These are phyloP conservation scores for Triangularia setosa DNA, from an alignment of 2,329 filamentous ascomycete genomes.

Conservation along the genomic window DNA sequence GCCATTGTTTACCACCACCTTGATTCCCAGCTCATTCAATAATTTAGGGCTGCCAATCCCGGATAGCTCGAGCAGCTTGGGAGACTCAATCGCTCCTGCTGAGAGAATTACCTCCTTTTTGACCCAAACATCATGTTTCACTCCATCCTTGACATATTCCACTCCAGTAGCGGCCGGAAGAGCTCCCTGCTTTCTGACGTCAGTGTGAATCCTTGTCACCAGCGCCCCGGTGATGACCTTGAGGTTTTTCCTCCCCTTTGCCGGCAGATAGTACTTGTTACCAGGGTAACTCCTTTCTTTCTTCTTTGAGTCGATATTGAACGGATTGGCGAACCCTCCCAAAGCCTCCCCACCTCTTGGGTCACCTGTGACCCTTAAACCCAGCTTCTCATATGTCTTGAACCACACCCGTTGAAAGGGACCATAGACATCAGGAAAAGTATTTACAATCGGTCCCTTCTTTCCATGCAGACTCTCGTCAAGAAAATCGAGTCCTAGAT, in stretches of 20 bases:
- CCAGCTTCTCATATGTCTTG: constrained; percentile 33
- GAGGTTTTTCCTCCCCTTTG: constrained; percentile 35
- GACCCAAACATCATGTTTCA: not conserved
- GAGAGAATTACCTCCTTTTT: constrained; percentile 39
- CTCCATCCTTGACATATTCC: not conserved
- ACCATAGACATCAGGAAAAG: constrained; percentile 33
- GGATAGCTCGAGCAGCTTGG: constrained; percentile 32
- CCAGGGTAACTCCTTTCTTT: constrained; percentile 29
- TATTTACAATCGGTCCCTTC: constrained; percentile 37
- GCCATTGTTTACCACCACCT: constrained; percentile 31
- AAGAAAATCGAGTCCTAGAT: constrained; percentile 29
- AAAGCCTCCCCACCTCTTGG: constrained; percentile 26
- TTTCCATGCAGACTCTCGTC: constrained; percentile 30
- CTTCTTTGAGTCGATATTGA: constrained; percentile 20
- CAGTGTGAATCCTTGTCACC: constrained; percentile 30
- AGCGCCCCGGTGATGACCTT: constrained; percentile 33
- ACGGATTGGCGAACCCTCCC: constrained; percentile 22
- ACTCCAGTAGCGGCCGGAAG: not conserved
- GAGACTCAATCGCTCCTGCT: constrained; percentile 36
- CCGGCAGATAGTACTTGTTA: constrained; percentile 33
- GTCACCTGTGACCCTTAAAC: constrained; percentile 32
- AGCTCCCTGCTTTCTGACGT: constrained; percentile 12
- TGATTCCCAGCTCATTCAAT: constrained; percentile 37
- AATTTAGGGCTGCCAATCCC: constrained; percentile 38
- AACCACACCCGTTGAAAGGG: constrained; percentile 35